These are phyloP conservation scores for Ophiostoma pallidulum DNA, from an alignment of 2,329 filamentous ascomycete species.

Conservation along the genomic window DNA sequence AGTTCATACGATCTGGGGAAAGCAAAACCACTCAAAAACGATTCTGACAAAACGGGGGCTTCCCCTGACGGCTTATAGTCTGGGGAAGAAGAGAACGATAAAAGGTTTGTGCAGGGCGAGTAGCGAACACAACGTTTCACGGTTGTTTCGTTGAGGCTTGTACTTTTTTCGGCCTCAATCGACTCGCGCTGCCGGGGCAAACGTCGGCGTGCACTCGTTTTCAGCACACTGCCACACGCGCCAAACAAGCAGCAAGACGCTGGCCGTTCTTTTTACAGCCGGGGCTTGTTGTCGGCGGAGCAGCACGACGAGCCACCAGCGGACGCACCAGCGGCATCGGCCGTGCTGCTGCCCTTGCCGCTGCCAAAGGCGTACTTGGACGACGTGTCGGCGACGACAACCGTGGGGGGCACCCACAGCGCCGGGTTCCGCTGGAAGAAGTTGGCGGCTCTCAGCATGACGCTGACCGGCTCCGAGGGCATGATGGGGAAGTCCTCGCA, in stretches of 20 bases:
- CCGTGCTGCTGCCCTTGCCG: slow-evolving; percentile 3
- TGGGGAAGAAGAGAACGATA: background rate
- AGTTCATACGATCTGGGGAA: too few species aligned
- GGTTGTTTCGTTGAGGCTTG: background rate
- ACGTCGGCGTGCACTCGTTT: too few species aligned
- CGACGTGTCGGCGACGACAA: slow-evolving; percentile 9
- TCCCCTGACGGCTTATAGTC: too few species aligned
- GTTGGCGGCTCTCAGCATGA: slow-evolving; percentile 68
- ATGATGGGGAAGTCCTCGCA: slow-evolving; percentile 91
- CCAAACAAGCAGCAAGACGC: background rate
- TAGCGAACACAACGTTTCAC: slow-evolving; percentile 3
- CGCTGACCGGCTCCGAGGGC: slow-evolving; percentile 76
- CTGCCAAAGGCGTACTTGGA: slow-evolving; percentile 12
- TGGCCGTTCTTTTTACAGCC: slow-evolving; percentile 11
- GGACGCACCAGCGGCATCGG: background rate
- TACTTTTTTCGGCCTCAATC: background rate
- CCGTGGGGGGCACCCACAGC: slow-evolving; percentile 67
- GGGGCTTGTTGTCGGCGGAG: slow-evolving; percentile 8
- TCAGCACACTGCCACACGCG: too few species aligned
- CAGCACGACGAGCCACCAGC: slow-evolving; percentile 6
- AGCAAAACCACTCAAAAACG: too few species aligned
- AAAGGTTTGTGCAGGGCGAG: too few species aligned
- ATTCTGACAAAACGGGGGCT: too few species aligned
- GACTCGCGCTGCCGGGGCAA: too few species aligned
- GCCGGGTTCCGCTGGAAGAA: slow-evolving; percentile 76